Evolutionary conservation across 495 filamentous ascomycete species (phyloP), one percentile per base, ranked within the genome.

Genomic region (Xylaria intraflava): DNA sequence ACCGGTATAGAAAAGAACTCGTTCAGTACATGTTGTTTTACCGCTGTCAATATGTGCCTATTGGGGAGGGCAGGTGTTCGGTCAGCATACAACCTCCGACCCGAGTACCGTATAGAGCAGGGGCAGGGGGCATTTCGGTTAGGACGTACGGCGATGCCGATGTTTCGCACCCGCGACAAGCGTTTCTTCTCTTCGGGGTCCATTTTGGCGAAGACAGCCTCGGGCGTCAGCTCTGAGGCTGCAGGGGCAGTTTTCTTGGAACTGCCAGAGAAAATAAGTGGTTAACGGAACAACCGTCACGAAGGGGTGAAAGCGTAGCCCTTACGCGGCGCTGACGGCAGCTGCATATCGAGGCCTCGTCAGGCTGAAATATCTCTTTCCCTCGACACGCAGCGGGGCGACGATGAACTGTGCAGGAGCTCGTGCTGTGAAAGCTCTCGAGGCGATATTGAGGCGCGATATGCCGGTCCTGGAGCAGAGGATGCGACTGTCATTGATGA

Each of bases 41-140:
- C 94, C 94, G 69, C 89, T 95, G 76, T 99, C 94, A 69, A 99
- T 99, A 65, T 99, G 94, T 62, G 94, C 93, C 88, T 94, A 65
- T 26, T n/a, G n/a, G n/a, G n/a, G n/a, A 31, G 41, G 56, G 55
- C 57, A n/a, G 35, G 68, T 4, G 9, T 42, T 26, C 33, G 8
- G 20, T 53, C 59, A 65, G 61, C 59, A 38, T 61, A 46, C 52
- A 17, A 56, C 31, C 26, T 35, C 33, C 3, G 20, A 6, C 22
- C 19, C 24, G 26, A n/a, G 39, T 12, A 12, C 27, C 6, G 24
- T 16, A 12, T 17, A 23, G 23, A 39, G 42, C 7, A 26, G 19
- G 7, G 27, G 6, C n/a, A 14, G 24, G 35, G n/a, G 35, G 5
- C 10, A 19, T 17, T 7, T 11, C 19, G 19, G 43, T 48, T 42